phyloP scores from a whole-genome alignment of 2,329 filamentous ascomycete species.

The Talaromyces albobiverticillius region DNA sequence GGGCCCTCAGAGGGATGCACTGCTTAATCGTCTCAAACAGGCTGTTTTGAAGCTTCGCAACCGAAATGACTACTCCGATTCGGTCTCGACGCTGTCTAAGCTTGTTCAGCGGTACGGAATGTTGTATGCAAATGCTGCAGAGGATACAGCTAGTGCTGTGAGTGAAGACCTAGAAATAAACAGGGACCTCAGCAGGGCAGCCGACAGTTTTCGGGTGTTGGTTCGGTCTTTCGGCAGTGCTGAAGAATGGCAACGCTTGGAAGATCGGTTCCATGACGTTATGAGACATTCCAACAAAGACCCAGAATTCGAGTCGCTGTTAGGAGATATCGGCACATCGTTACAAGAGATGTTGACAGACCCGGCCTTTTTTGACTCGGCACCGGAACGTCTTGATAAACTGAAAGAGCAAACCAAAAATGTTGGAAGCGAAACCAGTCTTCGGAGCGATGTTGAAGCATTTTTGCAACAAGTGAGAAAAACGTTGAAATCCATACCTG shows the following conservation, averaged over 20 bases:
- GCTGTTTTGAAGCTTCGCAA: conserved; percentile 71
- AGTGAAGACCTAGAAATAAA: conserved; percentile 73
- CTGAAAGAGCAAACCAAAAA: conserved; percentile 56
- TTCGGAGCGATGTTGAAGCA: conserved; percentile 70
- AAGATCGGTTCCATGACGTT: conserved; percentile 66
- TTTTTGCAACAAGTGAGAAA: conserved; percentile 67
- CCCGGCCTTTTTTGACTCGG: conserved; percentile 78
- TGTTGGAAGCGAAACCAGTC: conserved; percentile 62
- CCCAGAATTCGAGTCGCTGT: conserved; percentile 75
- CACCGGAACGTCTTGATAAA: conserved; percentile 62
- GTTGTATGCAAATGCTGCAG: conserved; percentile 70
- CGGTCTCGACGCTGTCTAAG: conserved; percentile 72
- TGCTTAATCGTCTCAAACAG: conserved; percentile 73
- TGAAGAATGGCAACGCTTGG: conserved; percentile 72
- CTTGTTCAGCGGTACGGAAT: conserved; percentile 76
- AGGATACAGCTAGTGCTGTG: conserved; percentile 63
- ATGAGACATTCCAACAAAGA: conserved; percentile 72
- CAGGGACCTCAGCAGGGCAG: conserved; percentile 68
- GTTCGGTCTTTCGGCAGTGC: conserved; percentile 74
- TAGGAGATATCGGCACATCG: conserved; percentile 69
- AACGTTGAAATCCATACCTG: conserved; percentile 65
- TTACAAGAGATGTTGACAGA: conserved; percentile 81
- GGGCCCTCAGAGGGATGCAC: conserved; percentile 68
- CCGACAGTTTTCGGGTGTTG: conserved; percentile 77
- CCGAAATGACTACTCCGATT: conserved; percentile 78